Conservation (phyloP, 2,329 filamentous ascomycete genomes). For the Curvularia spicifera region DNA sequence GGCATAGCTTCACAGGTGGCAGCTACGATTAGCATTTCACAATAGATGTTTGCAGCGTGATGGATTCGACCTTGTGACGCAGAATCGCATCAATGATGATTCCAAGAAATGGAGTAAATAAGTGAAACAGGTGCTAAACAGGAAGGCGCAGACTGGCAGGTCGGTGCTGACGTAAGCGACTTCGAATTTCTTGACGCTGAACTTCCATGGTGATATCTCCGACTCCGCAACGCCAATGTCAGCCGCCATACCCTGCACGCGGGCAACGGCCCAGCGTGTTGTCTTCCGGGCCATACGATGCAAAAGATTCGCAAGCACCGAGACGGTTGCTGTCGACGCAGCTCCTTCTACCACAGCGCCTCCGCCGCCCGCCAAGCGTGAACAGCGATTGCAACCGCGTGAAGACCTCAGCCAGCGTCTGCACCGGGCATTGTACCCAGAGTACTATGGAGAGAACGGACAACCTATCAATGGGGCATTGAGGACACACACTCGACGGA, state of each 20-base stretch:
- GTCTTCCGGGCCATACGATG: slow-evolving; percentile 24
- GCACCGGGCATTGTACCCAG: slow-evolving; percentile 30
- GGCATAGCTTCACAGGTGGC: not conserved
- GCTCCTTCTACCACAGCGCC: slow-evolving; percentile 8
- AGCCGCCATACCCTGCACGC: slow-evolving; percentile 61
- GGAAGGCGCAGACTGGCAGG: not conserved
- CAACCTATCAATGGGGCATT: slow-evolving; percentile 2
- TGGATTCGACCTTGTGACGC: not conserved
- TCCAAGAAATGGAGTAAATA: not conserved
- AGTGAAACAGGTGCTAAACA: not conserved
- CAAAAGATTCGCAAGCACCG: slow-evolving; percentile 31
- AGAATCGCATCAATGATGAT: not conserved
- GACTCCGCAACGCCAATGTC: slow-evolving; percentile 58
- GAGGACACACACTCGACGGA: slow-evolving; percentile 4
- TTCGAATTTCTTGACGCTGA: slow-evolving; percentile 32
- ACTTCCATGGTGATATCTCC: slow-evolving; percentile 10
- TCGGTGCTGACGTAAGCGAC: slow-evolving; percentile 34
- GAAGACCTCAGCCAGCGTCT: slow-evolving; percentile 26
- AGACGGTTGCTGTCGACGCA: slow-evolving; percentile 20
- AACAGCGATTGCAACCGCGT: slow-evolving; percentile 11
- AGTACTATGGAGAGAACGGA: slow-evolving; percentile 9
- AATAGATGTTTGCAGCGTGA: slow-evolving; percentile 4
- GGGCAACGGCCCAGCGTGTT: slow-evolving; percentile 57
- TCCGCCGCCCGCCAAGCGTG: slow-evolving; percentile 10
- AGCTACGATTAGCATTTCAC: slow-evolving; percentile 1